Base-by-base conservation (phyloP, 768 basidiomycete genomes). In the Boletus reticulatus region DNA sequence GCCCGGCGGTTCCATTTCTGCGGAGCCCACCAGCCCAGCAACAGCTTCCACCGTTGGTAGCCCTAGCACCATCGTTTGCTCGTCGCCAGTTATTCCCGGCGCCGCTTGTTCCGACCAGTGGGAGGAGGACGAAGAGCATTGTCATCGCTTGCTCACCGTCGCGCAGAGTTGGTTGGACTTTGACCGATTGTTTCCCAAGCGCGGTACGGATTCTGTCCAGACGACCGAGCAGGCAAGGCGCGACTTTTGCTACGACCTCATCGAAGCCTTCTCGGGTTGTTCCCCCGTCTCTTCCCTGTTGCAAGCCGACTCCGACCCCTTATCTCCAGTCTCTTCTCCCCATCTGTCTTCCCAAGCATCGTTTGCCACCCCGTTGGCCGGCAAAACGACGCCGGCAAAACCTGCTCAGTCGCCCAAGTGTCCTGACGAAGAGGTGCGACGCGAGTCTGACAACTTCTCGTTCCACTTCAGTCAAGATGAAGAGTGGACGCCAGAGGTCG, bases 401-500 rank as follows among this genome's bases (percentile, higher is more conserved):
- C 34, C 8, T 6, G 12, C 5, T 13, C 52, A 16, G n/a, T 46
- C 20, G 13, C 44, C 50, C 4, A 47, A 62, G 27, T 59, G 55
- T 34, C 55, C 61, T 1, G 61, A 62, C 4, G 55, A 51, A 5
- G 60, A 57, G 3, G 48, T 62, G 5, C 3, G 43, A 14, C 51
- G 52, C 39, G 60, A 62, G 36, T 62, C 55, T 22, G 61, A 55
- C 43, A 27, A 36, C 3, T 62, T 62, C 27, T 55, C 53, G 32
- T 62, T 59, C 16, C 37, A 59, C 19, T 62, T 51, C 0, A 58
- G 46, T 24, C 45, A 55, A 38, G 53, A 59, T 1, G 60, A 61
- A 19, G 62, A 63, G 3, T 63, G 57, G 54, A 63, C 62, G 3
- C 50, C 53, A 0, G 62, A 63, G 14, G 55, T 61, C 2, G 61